Evolutionary conservation across 2,329 filamentous ascomycete genomes (phyloP).

Genomic region (Amphichorda felina): DNA sequence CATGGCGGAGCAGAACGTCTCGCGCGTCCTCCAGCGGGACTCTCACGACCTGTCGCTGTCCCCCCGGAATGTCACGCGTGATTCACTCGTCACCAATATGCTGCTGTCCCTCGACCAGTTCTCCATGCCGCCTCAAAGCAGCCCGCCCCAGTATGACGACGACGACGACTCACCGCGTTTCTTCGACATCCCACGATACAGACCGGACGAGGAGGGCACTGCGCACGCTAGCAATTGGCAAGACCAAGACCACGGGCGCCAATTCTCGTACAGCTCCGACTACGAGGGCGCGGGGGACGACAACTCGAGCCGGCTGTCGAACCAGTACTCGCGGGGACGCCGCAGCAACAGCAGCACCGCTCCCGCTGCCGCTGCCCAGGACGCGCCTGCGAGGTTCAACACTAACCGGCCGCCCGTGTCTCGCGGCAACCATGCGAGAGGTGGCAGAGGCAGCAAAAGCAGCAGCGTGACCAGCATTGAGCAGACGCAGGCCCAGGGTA

Average conservation of each 20-base stretch:
- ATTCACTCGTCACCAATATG: conserved; percentile 94
- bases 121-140: conserved; percentile 14
- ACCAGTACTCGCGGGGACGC: conserved; percentile 42
- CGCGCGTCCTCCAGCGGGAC: conserved; percentile 32
- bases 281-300: conserved; percentile 42
- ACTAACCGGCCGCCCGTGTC: conserved; percentile 41
- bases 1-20: conserved; percentile 13
- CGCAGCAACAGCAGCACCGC: conserved; percentile 72
- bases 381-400: conserved; percentile 47
- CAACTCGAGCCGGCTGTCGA: conserved; percentile 40
- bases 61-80: conserved; percentile 64
- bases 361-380: conserved; percentile 51
- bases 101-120: conserved; percentile 84
- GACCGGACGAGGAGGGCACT: conserved; percentile 6
- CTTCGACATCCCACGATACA: conserved; percentile 7
- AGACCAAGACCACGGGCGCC: conserved; percentile 16
- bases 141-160: conserved; percentile 11
- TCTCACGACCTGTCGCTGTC: conserved; percentile 81
- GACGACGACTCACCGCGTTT: conserved; percentile 8
- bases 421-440: conserved; percentile 33
- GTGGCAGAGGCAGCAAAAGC: conserved; percentile 55
- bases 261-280: conserved; percentile 51
- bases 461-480: conserved; percentile 59
- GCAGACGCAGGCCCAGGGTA: conserved; percentile 19
- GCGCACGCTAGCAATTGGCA: conserved; percentile 22